Conservation (phyloP, 2,329 filamentous ascomycete species). For the Neodidymelliopsis sp. region DNA sequence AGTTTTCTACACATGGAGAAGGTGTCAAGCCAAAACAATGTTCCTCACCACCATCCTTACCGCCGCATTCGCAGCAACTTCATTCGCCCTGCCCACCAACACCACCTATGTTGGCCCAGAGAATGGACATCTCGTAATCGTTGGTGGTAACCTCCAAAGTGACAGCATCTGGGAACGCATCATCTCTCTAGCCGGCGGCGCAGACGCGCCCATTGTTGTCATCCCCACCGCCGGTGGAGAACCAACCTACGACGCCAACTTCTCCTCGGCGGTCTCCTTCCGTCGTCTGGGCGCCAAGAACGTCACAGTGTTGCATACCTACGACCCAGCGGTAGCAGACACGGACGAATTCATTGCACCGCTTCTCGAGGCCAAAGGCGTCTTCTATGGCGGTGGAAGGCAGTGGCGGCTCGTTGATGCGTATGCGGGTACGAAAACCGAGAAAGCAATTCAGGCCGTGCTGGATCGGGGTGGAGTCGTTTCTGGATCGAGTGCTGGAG, state of each 20-base stretch:
- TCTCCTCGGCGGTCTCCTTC: conserved; percentile 26
- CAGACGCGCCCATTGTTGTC: conserved; percentile 31
- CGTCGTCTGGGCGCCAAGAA: conserved; percentile 31
- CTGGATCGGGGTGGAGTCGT: conserved; percentile 33
- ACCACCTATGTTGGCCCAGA: conserved; percentile 32
- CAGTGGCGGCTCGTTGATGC: conserved; percentile 38
- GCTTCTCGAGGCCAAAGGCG: conserved; percentile 25
- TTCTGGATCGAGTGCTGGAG: conserved; percentile 32
- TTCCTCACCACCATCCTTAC: conserved; percentile 11
- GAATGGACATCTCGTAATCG: conserved; percentile 32
- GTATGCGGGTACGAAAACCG: conserved; percentile 34
- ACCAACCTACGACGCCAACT: conserved; percentile 28
- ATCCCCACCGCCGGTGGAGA: conserved; percentile 37
- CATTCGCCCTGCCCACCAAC: conserved; percentile 23
- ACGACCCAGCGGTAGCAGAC: conserved; percentile 31
- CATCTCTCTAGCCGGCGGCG: conserved; percentile 34
- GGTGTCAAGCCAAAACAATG: conserved; percentile 10
- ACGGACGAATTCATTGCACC: conserved; percentile 33
- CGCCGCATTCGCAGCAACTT: conserved; percentile 9
- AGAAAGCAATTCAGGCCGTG: conserved; percentile 29
- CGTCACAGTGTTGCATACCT: conserved; percentile 36
- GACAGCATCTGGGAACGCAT: conserved; percentile 37
- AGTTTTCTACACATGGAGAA: neutral
- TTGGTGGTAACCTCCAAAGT: conserved; percentile 34
- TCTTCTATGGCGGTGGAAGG: conserved; percentile 35